Percentiles rank a stretch among this genome's conserved stretches.
Conservation (phyloP, 352 stramenopile species). For the Vaucheria bursata region DNA sequence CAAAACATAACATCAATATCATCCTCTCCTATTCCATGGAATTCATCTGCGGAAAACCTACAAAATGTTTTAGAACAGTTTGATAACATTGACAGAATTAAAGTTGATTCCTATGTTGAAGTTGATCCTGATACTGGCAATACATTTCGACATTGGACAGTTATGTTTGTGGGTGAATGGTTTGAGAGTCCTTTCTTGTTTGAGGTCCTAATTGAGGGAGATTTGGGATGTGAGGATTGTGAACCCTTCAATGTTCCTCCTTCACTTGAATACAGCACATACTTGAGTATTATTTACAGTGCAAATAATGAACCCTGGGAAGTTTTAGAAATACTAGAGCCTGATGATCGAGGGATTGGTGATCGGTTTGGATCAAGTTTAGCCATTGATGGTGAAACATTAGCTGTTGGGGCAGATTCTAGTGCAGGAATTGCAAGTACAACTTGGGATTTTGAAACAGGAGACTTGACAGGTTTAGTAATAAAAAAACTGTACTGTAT, state of each 20-base stretch:
- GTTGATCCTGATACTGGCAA: not conserved
- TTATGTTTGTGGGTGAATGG: not conserved
- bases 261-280: not conserved
- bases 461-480: conserved; percentile 76
- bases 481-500: no score
- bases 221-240: conserved; percentile 60
- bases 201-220: not conserved
- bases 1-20: conserved; percentile 29
- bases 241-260: conserved; percentile 55
- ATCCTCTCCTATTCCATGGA: not conserved
- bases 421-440: conserved; percentile 29
- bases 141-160: not conserved
- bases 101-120: conserved; percentile 50
- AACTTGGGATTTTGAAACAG: conserved; percentile 95
- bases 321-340: conserved; percentile 38
- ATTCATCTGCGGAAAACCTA: conserved; percentile 52
- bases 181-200: not conserved
- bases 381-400: conserved; percentile 52
- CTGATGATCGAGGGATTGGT: conserved; percentile 32
- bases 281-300: conserved; percentile 55
- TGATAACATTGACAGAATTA: conserved; percentile 63
- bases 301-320: conserved; percentile 70
- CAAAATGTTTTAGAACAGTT: conserved; percentile 69
- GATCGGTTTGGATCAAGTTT: conserved; percentile 58
- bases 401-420: conserved; percentile 20